phyloP scores from a whole-genome alignment of 768 basidiomycete species.

The Pleurotus tuoliensis region DNA sequence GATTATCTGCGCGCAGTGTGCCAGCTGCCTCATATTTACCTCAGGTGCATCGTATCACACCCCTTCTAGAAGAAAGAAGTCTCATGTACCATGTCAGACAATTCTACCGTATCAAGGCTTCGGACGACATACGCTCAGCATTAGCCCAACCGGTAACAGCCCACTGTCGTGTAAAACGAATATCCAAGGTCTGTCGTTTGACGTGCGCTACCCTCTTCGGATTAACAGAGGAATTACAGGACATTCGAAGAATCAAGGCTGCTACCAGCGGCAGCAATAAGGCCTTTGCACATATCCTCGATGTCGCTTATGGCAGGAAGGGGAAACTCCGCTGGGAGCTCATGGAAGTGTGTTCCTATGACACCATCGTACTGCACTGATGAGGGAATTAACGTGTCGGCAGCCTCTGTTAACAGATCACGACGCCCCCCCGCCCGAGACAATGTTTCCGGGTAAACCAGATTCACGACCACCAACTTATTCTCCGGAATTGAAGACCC shows the following conservation, averaged over 20 bases:
- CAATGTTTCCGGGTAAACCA: conserved; percentile 47
- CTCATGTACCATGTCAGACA: conserved; percentile 34
- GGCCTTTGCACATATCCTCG: conserved; percentile 56
- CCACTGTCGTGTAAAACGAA: conserved; percentile 35
- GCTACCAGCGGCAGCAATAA: conserved; percentile 48
- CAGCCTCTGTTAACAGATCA: conserved; percentile 59
- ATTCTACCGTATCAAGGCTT: conserved; percentile 59
- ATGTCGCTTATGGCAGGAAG: conserved; percentile 72
- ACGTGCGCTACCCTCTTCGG: conserved; percentile 1
- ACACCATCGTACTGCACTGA: background rate
- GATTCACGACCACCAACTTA: conserved; percentile 63
- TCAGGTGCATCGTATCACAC: conserved; percentile 28
- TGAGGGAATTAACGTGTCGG: background rate
- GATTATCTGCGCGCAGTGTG: conserved; percentile 37
- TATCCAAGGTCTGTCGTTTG: conserved; percentile 40
- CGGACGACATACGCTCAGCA: conserved; percentile 55
- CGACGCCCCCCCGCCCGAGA: conserved; percentile 32
- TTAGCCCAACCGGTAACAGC: conserved; percentile 24
- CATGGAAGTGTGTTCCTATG: conserved; percentile 45
- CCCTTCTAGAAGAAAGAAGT: background rate
- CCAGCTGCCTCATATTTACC: conserved; percentile 37
- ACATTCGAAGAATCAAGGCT: conserved; percentile 43
- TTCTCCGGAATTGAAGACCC: conserved; percentile 54
- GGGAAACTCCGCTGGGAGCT: conserved; percentile 70
- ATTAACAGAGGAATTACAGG: conserved; percentile 31